These are phyloP conservation scores for Russula compacta DNA, from an alignment of 768 basidiomycete species.

Conservation along the genomic window DNA sequence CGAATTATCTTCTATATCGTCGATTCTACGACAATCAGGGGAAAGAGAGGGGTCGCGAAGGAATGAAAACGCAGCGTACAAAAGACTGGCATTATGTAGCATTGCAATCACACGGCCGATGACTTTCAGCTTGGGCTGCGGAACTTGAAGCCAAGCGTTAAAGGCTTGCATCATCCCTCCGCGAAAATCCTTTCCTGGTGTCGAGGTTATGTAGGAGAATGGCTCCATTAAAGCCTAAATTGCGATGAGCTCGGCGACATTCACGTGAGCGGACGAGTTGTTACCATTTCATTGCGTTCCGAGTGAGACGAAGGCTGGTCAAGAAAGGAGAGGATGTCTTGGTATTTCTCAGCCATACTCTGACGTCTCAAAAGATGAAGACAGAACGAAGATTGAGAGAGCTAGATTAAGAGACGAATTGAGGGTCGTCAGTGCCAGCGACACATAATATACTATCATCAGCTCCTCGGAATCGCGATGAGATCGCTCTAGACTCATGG, in stretches of 20 bases:
- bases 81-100: constrained; percentile 88
- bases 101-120: constrained; percentile 83
- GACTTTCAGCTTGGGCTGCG: constrained; percentile 53
- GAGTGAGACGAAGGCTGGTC: background rate
- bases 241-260: background rate
- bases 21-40: constrained; percentile 47
- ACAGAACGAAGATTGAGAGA: background rate
- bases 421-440: background rate
- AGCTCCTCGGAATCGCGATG: no score
- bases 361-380: background rate
- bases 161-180: constrained; percentile 84
- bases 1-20: constrained; percentile 91
- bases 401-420: background rate
- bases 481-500: no score
- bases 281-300: constrained; percentile 10
- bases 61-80: constrained; percentile 41
- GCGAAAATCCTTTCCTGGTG: constrained; percentile 91
- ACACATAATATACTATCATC: no score
- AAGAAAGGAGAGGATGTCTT: constrained; percentile 11
- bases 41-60: background rate
- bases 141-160: constrained; percentile 85
- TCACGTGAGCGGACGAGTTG: background rate
- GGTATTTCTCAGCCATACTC: constrained; percentile 17
- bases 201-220: constrained; percentile 71
- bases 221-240: constrained; percentile 67